Evolutionary conservation across 768 basidiomycete species (phyloP).

Genomic region (Agaricus blazei): DNA sequence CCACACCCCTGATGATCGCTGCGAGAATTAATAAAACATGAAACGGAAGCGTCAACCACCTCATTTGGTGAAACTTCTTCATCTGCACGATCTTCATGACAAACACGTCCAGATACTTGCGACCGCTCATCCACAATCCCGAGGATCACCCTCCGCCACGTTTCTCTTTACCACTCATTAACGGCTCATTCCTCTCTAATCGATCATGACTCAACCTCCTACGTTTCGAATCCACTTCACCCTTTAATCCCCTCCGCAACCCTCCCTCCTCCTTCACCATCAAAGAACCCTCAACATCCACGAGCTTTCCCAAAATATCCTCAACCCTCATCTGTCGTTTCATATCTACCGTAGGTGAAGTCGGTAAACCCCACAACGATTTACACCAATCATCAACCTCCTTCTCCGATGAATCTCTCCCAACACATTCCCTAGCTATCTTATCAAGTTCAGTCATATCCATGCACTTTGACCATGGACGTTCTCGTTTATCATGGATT

Average conservation of each 20-base stretch:
- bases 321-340: constrained; percentile 32
- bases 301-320: background rate
- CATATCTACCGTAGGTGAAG: constrained; percentile 37
- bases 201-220: no score
- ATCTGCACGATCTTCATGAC: background rate
- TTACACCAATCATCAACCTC: constrained; percentile 42
- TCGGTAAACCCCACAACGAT: constrained; percentile 30
- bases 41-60: constrained; percentile 18
- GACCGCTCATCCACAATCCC: no score
- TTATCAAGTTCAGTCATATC: constrained; percentile 45
- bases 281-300: background rate
- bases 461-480: constrained; percentile 57
- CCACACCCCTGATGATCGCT: constrained; percentile 12
- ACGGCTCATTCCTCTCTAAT: no score
- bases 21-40: constrained; percentile 20
- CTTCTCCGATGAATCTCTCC: constrained; percentile 46
- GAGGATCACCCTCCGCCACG: no score
- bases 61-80: background rate
- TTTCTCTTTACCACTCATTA: no score
- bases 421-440: constrained; percentile 50
- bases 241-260: no score
- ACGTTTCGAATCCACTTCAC: background rate
- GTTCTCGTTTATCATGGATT: constrained; percentile 52
- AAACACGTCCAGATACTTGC: no score
- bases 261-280: background rate